Evolutionary conservation across 495 filamentous ascomycete genomes (phyloP).

Genomic region (Xylaria palmicola): DNA sequence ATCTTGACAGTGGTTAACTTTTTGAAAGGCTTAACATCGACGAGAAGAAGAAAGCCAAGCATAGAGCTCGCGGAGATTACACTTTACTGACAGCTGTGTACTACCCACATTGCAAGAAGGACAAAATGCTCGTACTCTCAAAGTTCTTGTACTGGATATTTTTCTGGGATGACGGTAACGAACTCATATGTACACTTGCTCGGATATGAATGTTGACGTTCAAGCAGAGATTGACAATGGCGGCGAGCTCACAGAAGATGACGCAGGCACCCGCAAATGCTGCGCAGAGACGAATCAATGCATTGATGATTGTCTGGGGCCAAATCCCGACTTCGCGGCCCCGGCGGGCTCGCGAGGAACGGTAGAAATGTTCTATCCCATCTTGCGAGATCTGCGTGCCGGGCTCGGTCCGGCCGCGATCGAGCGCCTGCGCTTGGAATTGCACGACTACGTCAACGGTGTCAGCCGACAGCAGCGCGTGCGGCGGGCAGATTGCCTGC

Average conservation of each 20-base stretch:
- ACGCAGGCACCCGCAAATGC: slow-evolving; percentile 20
- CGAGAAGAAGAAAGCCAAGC: slow-evolving; percentile 28
- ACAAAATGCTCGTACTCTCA: slow-evolving; percentile 23
- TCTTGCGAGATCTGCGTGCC: slow-evolving; percentile 23
- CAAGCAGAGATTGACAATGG: slow-evolving; percentile 27
- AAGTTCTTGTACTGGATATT: slow-evolving; percentile 32
- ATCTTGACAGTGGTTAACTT: not conserved
- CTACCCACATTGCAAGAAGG: slow-evolving; percentile 29
- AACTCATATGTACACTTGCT: not conserved
- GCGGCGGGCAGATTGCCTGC: slow-evolving; percentile 22
- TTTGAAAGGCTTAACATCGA: slow-evolving; percentile 23
- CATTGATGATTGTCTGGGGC: slow-evolving; percentile 26
- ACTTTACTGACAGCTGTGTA: slow-evolving; percentile 24
- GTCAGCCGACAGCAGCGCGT: slow-evolving; percentile 26
- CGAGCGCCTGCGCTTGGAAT: slow-evolving; percentile 24
- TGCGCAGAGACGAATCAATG: slow-evolving; percentile 27
- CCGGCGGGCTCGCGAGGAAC: slow-evolving; percentile 22
- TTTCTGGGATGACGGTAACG: slow-evolving; percentile 30
- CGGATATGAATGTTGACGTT: not conserved
- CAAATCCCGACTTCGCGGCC: slow-evolving; percentile 24
- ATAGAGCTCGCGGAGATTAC: slow-evolving; percentile 27
- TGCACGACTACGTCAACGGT: slow-evolving; percentile 29
- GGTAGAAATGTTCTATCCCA: slow-evolving; percentile 27
- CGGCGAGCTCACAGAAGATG: slow-evolving; percentile 28
- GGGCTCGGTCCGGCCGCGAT: slow-evolving; percentile 17